Conservation (phyloP, 2,329 filamentous ascomycete species). For the Xylaria sp. region DNA sequence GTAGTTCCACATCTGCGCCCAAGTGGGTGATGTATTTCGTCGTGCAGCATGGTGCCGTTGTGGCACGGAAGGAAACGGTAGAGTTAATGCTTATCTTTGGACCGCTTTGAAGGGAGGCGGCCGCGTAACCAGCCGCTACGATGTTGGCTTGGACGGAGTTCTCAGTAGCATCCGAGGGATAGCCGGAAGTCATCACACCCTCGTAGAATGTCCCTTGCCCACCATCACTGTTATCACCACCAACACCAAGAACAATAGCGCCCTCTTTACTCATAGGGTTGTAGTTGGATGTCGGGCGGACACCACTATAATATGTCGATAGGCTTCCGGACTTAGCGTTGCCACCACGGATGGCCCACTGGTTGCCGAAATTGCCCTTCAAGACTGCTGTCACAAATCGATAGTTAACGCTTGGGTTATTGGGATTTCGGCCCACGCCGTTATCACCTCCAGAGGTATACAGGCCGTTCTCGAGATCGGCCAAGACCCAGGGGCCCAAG, state of each 20-base stretch:
- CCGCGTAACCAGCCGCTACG: constrained; percentile 64
- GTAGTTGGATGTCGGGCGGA: constrained; percentile 63
- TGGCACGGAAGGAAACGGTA: constrained; percentile 3
- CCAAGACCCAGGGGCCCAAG: constrained; percentile 73
- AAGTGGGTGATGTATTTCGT: constrained; percentile 1
- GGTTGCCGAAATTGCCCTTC: constrained; percentile 62
- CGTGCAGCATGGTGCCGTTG: constrained; percentile 3
- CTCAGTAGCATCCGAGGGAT: constrained; percentile 68
- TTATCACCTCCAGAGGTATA: constrained; percentile 63
- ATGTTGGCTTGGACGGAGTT: constrained; percentile 68
- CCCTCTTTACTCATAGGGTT: constrained; percentile 72
- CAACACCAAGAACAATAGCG: constrained; percentile 73
- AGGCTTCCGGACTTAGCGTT: constrained; percentile 64
- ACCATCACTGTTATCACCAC: constrained; percentile 69
- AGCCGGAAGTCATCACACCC: constrained; percentile 70
- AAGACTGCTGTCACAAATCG: constrained; percentile 67
- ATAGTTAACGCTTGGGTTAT: constrained; percentile 52
- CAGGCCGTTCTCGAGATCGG: constrained; percentile 73
- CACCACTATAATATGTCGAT: constrained; percentile 68
- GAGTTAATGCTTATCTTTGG: not conserved
- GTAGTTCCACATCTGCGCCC: not conserved
- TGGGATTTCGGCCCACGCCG: constrained; percentile 62
- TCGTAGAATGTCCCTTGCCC: constrained; percentile 73
- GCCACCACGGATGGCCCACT: constrained; percentile 69
- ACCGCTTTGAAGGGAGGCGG: not conserved